Base-by-base conservation (phyloP, 2,329 filamentous ascomycete genomes). In the Exophiala calicioides region DNA sequence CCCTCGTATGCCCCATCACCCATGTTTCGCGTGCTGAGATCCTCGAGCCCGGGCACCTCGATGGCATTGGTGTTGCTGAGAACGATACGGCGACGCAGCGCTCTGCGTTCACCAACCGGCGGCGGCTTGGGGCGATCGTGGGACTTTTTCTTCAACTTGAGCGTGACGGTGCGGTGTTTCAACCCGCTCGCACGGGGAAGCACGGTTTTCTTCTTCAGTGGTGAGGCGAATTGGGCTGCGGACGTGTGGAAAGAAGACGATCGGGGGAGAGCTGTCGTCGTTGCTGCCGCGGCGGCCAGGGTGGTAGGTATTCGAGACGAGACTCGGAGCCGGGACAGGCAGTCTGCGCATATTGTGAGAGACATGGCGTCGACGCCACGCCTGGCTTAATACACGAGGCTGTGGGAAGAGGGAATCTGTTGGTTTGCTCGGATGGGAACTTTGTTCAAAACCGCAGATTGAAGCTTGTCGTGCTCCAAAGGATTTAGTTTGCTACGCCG, bases 41-140 rank as follows among this genome's bases (percentile, higher is more conserved):
- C 77, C 50, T 76, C 70, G 58, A 95, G 74, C 8, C 81, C 86
- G 18, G 74, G 64, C 5, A 97, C 85, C 50, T 85, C 81, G 27
- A 96, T 73, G 38, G 93, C 93, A 70, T 95, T 97, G 68, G 88
- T 86, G 72, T 97, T 98, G 75, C 86, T 91, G 51, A 98, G 81
- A 50, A 94, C 83, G 61, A 98, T 88, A 58, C 88, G 83, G 74
- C 94, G 95, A 57, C 90, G 84, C 64, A 88, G 76, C 20, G 88
- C 87, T 71, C 90, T 95, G 57, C 90, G 82, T 75, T 96, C 90
- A 57, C 90, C 91, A 3, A 81, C 76, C 9, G 74, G 74, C 15
- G 86, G 85, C 12, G 81, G 76, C 67, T 78, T 80, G 44, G 71
- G 67, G 10, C 65, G 62, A n/a, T 61, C 60, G 9, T 53, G 58